phyloP scores from a whole-genome alignment of 768 basidiomycete genomes.

The Inosperma sp. region DNA sequence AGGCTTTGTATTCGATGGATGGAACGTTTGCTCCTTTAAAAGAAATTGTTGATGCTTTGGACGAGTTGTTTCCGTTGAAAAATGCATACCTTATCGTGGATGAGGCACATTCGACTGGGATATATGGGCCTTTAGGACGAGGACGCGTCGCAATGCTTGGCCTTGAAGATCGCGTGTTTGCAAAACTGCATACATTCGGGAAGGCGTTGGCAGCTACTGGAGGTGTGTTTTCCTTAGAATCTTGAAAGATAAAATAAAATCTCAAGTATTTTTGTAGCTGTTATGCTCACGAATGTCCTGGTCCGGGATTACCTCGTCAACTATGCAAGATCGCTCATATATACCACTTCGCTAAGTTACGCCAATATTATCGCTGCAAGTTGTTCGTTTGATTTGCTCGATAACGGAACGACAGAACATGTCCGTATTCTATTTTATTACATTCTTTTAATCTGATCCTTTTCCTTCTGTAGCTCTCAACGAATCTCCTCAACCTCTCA shows the following conservation, averaged over 20 bases:
- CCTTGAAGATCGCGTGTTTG: slow-evolving; percentile 65
- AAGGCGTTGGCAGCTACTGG: slow-evolving; percentile 85
- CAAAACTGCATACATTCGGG: slow-evolving; percentile 87
- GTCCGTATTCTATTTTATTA: slow-evolving; percentile 33
- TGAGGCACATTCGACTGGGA: slow-evolving; percentile 90
- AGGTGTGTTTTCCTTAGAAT: slow-evolving; percentile 48
- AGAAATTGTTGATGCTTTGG: slow-evolving; percentile 59
- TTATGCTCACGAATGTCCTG: slow-evolving; percentile 64
- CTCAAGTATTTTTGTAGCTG: slow-evolving; percentile 42
- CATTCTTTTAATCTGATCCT: background rate
- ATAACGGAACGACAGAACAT: slow-evolving; percentile 57
- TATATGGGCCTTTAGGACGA: slow-evolving; percentile 75
- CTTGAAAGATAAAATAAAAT: background rate
- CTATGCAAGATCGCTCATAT: slow-evolving; percentile 87
- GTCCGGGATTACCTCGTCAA: slow-evolving; percentile 85
- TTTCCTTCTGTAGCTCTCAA: slow-evolving; percentile 24
- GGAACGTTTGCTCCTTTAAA: slow-evolving; percentile 79
- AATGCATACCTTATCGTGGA: slow-evolving; percentile 81
- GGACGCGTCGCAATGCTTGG: slow-evolving; percentile 72
- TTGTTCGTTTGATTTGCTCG: slow-evolving; percentile 76
- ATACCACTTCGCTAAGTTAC: slow-evolving; percentile 81
- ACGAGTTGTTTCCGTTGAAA: slow-evolving; percentile 53
- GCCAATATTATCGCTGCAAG: slow-evolving; percentile 71
- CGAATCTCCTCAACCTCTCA: slow-evolving; percentile 43
- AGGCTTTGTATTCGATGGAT: slow-evolving; percentile 94